Evolutionary conservation across 148 eudicot genomes (phyloP), one percentile per base, ranked within the genome.

Genomic region (Tetragonia tetragonoides): DNA sequence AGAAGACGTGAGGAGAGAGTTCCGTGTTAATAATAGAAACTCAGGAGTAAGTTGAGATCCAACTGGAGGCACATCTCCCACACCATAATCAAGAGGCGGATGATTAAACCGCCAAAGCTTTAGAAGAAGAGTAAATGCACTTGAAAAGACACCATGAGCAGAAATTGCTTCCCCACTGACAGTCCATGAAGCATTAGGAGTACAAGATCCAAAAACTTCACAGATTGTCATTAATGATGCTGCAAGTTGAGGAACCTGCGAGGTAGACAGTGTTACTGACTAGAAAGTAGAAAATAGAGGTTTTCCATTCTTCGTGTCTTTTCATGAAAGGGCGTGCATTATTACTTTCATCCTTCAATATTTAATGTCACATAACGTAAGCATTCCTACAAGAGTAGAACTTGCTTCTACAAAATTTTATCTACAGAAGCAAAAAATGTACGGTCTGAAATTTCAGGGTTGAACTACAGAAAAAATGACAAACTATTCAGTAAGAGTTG

Each of bases 41-140:
- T 93, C 99, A 0, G 99, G 99, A 64, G 99, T 93, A 39, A 95
- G 91, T 76, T 89, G 99, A 57, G 91, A 91, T 61, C 99, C 99
- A 7, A 95, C 97, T 21, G 97, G 99, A 28, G 99, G 99, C 67
- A 95, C 97, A 24, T 91, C 97, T 73, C 99, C 99, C 24, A 91
- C 90, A 47, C 94, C 90, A 75, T 88, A 85, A 59, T 95, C 99
- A 23, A 95, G 84, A 60, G 99, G 99, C 6, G 97, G 95, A 62
- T 90, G 93, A 78, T 91, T 93, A 77, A 95, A 95, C 78, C 99
- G 87, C 99, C 99, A 95, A 47, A 95, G 90, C 83, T 90, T 95
- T 63, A 95, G 81, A 67, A 95, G 94, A 71, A 90, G 93, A 21
- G 97, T 91, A 84, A 95, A 95, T 64, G 99, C 97, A 70, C 91